Evolutionary conservation across 2,329 filamentous ascomycete species (phyloP).

Genomic region (Fusarium xyrophilum): DNA sequence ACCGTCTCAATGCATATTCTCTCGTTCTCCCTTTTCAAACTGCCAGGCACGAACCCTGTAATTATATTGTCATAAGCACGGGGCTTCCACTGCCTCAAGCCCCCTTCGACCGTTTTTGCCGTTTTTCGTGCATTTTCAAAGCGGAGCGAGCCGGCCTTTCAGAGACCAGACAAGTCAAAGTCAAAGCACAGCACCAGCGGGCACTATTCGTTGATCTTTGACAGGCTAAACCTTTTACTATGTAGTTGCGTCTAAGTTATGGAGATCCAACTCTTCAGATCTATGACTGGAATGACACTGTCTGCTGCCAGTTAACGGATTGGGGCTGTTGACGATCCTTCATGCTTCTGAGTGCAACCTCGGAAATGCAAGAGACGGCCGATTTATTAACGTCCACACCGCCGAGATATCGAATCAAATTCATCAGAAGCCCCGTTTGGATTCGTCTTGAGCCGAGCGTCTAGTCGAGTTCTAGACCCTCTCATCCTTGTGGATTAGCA

Average conservation of each 20-base stretch:
- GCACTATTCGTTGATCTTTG: slow-evolving; percentile 18
- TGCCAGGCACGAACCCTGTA: not conserved
- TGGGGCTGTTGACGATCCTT: slow-evolving; percentile 8
- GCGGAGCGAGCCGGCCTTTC: slow-evolving; percentile 24
- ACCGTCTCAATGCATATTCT: not conserved
- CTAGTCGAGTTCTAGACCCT: slow-evolving; percentile 21
- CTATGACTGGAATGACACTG: not conserved
- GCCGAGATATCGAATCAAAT: slow-evolving; percentile 4
- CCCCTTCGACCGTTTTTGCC: not conserved
- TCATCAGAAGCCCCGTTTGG: not conserved
- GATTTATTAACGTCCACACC: slow-evolving; percentile 13
- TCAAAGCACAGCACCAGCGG: slow-evolving; percentile 7
- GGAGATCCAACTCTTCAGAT: not conserved
- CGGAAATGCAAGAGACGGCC: slow-evolving; percentile 7
- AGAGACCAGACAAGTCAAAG: slow-evolving; percentile 1
- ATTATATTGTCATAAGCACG: slow-evolving; percentile 10
- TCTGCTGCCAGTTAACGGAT: slow-evolving; percentile 12
- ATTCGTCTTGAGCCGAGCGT: not conserved
- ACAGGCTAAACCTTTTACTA: not conserved
- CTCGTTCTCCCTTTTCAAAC: not conserved
- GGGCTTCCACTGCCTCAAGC: slow-evolving; percentile 2
- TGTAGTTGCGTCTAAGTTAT: not conserved
- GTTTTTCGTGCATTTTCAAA: not conserved
- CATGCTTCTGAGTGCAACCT: slow-evolving; percentile 6
- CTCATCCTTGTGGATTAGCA: slow-evolving; percentile 15